A percentile compares a stretch with the other conserved stretches of the same genome.
These are phyloP conservation scores for Leucocoprinus leucothites DNA, from an alignment of 768 basidiomycete species.

Conservation along the genomic window DNA sequence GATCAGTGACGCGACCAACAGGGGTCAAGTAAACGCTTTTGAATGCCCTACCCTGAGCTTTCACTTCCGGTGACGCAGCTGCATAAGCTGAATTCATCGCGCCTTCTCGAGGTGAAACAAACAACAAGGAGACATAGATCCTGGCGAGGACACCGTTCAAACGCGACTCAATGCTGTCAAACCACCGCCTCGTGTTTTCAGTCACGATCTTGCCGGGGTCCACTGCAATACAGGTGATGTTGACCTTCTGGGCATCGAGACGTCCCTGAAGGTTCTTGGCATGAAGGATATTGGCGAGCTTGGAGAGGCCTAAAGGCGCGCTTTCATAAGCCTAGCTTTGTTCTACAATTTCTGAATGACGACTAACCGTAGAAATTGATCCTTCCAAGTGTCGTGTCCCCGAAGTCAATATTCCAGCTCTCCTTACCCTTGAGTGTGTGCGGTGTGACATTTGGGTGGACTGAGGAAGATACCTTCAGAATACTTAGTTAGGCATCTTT, in stretches of 20 bases:
- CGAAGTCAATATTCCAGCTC: conserved; percentile 34
- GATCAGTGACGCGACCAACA: conserved; percentile 24
- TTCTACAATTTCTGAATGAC: background rate
- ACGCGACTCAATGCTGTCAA: conserved; percentile 7
- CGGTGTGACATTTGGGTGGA: conserved; percentile 19
- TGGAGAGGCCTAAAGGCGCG: background rate
- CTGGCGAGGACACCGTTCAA: conserved; percentile 11
- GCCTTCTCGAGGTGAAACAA: conserved; percentile 24
- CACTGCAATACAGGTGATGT: conserved; percentile 36
- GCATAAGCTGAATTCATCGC: conserved; percentile 36
- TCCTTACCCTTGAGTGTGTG: conserved; percentile 27
- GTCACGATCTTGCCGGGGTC: conserved; percentile 42
- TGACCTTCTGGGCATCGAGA: conserved; percentile 31
- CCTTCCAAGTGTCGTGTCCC: conserved; percentile 16
- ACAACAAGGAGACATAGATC: conserved; percentile 12
- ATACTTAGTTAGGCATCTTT: background rate
- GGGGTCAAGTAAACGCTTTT: conserved; percentile 37
- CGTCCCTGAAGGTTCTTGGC: conserved; percentile 40
- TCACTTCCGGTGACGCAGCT: conserved; percentile 33
- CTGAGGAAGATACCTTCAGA: conserved; percentile 30
- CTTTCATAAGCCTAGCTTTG: too few species aligned
- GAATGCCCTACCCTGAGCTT: conserved; percentile 26
- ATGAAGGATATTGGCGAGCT: background rate
- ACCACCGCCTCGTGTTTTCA: conserved; percentile 11
- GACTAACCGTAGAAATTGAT: conserved; percentile 30